These are phyloP conservation scores for Balansia obtecta DNA, from an alignment of 2,329 filamentous ascomycete genomes.

Conservation along the genomic window DNA sequence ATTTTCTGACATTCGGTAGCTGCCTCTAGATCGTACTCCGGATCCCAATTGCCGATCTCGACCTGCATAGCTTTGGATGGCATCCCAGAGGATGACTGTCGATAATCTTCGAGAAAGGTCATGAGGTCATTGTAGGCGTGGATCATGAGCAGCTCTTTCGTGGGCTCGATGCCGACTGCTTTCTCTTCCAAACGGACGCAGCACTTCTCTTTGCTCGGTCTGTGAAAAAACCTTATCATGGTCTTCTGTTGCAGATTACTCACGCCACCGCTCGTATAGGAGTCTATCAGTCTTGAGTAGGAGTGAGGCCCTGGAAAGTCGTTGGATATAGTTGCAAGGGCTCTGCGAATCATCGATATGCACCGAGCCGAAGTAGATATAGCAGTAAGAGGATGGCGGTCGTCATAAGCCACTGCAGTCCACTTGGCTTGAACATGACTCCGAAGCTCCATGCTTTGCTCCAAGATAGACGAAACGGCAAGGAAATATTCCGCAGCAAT, in stretches of 20 bases:
- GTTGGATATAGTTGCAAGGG: conserved; percentile 25
- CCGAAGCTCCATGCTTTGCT: conserved; percentile 27
- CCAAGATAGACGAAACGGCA: conserved; percentile 25
- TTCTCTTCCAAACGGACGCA: background rate
- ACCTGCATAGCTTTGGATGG: conserved; percentile 31
- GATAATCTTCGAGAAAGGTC: conserved; percentile 33
- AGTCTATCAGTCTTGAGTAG: conserved; percentile 28
- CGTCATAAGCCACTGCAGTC: background rate
- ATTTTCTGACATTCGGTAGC: conserved; percentile 27
- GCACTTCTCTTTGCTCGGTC: background rate
- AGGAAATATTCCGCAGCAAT: conserved; percentile 27
- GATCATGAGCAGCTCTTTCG: conserved; percentile 31
- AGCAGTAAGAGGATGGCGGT: background rate
- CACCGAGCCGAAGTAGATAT: background rate
- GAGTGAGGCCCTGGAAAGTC: conserved; percentile 33
- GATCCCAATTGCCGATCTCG: conserved; percentile 28
- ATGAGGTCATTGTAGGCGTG: conserved; percentile 29
- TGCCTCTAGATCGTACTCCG: conserved; percentile 22
- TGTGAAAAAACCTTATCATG: background rate
- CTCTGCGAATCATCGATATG: conserved; percentile 24
- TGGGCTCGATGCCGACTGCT: conserved; percentile 16
- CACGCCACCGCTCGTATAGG: conserved; percentile 25
- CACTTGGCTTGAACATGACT: conserved; percentile 13
- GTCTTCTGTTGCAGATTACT: conserved; percentile 15
- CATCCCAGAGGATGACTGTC: conserved; percentile 29